A percentile compares a stretch with the other conserved stretches of the same genome.
These are phyloP conservation scores for Diospyros lotus DNA, from an alignment of 148 eudicot species.

Conservation along the genomic window DNA sequence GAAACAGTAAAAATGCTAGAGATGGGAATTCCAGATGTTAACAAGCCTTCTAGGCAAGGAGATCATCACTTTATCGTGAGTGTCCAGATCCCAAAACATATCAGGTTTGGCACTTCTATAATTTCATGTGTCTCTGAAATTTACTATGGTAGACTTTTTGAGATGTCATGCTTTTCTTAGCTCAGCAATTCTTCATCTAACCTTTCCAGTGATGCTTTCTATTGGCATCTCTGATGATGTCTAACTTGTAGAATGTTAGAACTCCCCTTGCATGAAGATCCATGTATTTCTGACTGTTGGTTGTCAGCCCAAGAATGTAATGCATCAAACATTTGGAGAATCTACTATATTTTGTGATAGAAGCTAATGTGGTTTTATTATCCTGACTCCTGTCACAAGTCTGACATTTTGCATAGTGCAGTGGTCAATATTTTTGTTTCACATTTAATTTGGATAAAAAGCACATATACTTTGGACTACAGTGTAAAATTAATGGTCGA, in stretches of 20 bases:
- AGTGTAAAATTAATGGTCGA: no score
- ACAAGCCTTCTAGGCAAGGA: slow-evolving; percentile 57
- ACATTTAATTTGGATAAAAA: no score
- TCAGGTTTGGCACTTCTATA: slow-evolving; percentile 48
- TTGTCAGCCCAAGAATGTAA: background rate
- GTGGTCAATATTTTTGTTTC: no score
- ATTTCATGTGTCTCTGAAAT: background rate
- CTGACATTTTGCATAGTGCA: background rate
- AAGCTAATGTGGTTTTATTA: background rate
- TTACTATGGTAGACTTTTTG: background rate
- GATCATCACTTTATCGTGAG: slow-evolving; percentile 78
- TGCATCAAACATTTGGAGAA: background rate
- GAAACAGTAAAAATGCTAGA: slow-evolving; percentile 50
- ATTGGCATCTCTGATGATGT: background rate
- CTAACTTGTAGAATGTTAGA: background rate
- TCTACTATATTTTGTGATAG: background rate
- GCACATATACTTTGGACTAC: no score
- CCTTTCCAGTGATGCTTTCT: background rate
- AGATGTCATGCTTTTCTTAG: background rate
- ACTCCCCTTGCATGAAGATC: background rate
- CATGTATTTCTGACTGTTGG: background rate
- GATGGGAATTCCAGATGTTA: slow-evolving; percentile 77
- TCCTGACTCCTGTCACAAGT: background rate
- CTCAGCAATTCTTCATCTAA: background rate
- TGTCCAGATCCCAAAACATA: slow-evolving; percentile 59